Percentiles rank a stretch among this genome's conserved stretches.
phyloP scores from a whole-genome alignment of 345 rosid species.

The Euphorbia peplus region DNA sequence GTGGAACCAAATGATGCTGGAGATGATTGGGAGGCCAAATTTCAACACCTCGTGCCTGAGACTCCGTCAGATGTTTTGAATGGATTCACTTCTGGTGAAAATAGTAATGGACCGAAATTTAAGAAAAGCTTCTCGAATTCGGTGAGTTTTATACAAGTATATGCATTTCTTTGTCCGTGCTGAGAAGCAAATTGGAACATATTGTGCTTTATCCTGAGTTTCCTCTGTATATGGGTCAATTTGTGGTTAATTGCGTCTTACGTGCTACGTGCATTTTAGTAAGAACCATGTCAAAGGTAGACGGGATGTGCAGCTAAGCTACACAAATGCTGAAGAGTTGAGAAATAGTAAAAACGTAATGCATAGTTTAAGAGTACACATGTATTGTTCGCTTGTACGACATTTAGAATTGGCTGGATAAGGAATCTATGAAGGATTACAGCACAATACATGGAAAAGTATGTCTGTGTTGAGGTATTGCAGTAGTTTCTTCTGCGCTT shows the following conservation, averaged over 20 bases:
- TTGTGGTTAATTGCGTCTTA: neutral
- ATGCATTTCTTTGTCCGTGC: neutral
- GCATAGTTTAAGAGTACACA: too few species aligned
- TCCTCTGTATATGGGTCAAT: neutral
- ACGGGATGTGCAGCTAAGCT: neutral
- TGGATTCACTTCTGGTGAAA: constrained; percentile 35
- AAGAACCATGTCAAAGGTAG: neutral
- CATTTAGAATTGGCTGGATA: neutral
- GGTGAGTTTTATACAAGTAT: constrained; percentile 41
- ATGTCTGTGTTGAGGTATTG: neutral
- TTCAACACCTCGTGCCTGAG: constrained; percentile 66
- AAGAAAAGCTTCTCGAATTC: constrained; percentile 19
- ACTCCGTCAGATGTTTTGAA: constrained; percentile 51
- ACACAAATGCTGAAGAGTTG: neutral
- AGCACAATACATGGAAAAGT: neutral
- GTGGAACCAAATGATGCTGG: constrained; percentile 37
- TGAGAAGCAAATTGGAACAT: neutral
- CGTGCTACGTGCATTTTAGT: neutral
- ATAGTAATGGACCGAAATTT: constrained; percentile 23
- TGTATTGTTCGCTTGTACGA: neutral
- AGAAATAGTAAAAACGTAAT: neutral
- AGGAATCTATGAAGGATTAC: neutral
- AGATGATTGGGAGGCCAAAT: constrained; percentile 62
- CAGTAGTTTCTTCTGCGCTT: neutral
- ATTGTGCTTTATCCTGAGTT: neutral